Conservation (phyloP, 225 moss, liverwort and hornwort species). For the Pleurozium schreberi region DNA sequence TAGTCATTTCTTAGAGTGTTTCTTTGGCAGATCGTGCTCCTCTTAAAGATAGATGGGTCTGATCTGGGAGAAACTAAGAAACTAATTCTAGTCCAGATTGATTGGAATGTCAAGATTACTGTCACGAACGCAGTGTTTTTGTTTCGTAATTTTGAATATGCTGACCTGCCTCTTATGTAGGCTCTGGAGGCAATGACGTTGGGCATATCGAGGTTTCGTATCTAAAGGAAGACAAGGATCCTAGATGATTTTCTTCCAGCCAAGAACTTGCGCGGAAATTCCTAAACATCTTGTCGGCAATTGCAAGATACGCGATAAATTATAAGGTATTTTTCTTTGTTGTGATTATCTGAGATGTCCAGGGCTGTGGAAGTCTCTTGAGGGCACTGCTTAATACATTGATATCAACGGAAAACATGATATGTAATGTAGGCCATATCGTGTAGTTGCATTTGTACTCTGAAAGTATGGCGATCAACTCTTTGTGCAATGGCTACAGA, state of each 20-base stretch:
- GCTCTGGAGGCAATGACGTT: slow-evolving; percentile 28
- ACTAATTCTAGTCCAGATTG: background rate
- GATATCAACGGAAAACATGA: background rate
- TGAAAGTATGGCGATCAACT: background rate
- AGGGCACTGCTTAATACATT: background rate
- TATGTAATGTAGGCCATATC: background rate
- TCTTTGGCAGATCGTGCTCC: background rate
- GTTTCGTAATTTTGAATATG: background rate
- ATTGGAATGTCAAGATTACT: background rate
- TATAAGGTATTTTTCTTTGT: background rate
- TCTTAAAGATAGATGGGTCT: background rate
- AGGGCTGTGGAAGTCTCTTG: background rate
- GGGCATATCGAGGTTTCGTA: slow-evolving; percentile 13
- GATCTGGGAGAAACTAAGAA: background rate
- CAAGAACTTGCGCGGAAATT: background rate
- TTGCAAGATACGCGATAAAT: background rate
- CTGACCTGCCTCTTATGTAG: slow-evolving; percentile 6
- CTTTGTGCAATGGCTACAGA: background rate
- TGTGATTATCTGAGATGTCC: background rate
- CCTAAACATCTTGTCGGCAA: background rate
- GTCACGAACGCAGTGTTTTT: background rate
- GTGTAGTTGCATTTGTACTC: background rate
- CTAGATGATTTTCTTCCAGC: background rate
- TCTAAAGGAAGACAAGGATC: background rate
- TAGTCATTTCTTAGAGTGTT: background rate